A percentile compares a stretch with the other conserved stretches of the same genome.
These are phyloP conservation scores for Moricandia arvensis DNA, from an alignment of 345 rosid genomes.

Conservation along the genomic window DNA sequence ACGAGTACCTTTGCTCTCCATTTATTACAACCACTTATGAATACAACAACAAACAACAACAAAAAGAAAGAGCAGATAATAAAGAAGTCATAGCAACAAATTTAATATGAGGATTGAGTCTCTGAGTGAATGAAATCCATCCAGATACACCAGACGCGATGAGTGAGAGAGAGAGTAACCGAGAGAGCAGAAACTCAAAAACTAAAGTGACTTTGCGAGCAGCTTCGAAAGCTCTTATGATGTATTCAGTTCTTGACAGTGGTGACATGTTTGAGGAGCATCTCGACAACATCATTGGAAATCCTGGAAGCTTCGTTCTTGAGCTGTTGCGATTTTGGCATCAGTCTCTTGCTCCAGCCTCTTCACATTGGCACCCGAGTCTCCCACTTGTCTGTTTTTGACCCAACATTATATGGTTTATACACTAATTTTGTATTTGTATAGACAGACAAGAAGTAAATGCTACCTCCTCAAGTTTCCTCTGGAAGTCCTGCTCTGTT, in stretches of 20 bases:
- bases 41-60: constrained; percentile 6
- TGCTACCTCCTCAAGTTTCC: constrained; percentile 58
- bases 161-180: background rate
- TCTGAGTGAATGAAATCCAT: background rate
- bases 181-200: constrained; percentile 7
- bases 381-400: constrained; percentile 78
- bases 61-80: constrained; percentile 2
- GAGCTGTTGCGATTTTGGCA: constrained; percentile 58
- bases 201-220: background rate
- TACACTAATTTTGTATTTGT: too few species aligned
- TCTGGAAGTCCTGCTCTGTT: constrained; percentile 77
- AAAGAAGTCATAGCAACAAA: constrained; percentile 12
- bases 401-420: background rate
- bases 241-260: constrained; percentile 64
- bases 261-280: constrained; percentile 88
- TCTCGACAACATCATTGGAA: constrained; percentile 68
- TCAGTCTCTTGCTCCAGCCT: constrained; percentile 85
- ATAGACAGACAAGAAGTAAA: too few species aligned
- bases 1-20: background rate
- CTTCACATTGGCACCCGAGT: constrained; percentile 94
- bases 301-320: constrained; percentile 56
- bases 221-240: background rate
- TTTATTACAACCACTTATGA: constrained; percentile 21
- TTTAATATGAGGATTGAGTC: constrained; percentile 2
- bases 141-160: constrained; percentile 17